Base-by-base conservation (phyloP, 495 filamentous ascomycete genomes). In the Barbatosphaeria neglecta region DNA sequence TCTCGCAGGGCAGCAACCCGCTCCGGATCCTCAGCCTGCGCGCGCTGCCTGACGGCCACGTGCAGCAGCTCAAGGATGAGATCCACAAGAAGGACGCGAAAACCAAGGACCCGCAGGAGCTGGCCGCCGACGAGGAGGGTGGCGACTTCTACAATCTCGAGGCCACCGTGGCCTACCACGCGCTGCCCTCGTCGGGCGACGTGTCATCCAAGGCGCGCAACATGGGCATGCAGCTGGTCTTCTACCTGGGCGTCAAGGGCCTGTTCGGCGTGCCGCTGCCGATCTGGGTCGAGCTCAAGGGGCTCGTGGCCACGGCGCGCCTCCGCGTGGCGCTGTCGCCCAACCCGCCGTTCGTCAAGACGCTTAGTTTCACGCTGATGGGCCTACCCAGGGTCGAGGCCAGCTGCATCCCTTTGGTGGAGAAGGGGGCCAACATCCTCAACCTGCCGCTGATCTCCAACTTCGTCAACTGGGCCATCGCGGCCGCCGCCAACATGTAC, bases 391-490 rank as follows among this genome's bases (percentile, higher is more conserved):
- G 95, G 59, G 84, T 97, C 4, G 73, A 80, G 51, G 90, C 90
- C 10, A 83, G 84, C n/a, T 96, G 90, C 61, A 79, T 92, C 20
- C 90, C 90, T 1, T 89, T 97, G 83, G 52, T 96, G 4, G 77
- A 87, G 58, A 81, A 78, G 43, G 89, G 88, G 13, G 83, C 94
- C 51, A 97, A 97, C 55, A 81, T 96, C 35, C 68, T 97, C 6
- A 95, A 97, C 51, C 67, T 97, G 22, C 90, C 90, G 0, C 58
- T 97, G 39, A 95, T 97, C 52, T 94, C 87, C 0, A 90, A 94
- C 51, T 96, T 97, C 59, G 90, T 95, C 65, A 94, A 96, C 65
- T 94, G 88, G 61, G 87, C 90, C n/a, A 94, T 97, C 51, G 80
- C 74, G 27, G 80, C 90, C 1, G 87, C 89, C 4, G 80, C 82